These are phyloP conservation scores for Phaeosphaeriaceae sp. DNA, from an alignment of 2,329 filamentous ascomycete genomes.

Conservation along the genomic window DNA sequence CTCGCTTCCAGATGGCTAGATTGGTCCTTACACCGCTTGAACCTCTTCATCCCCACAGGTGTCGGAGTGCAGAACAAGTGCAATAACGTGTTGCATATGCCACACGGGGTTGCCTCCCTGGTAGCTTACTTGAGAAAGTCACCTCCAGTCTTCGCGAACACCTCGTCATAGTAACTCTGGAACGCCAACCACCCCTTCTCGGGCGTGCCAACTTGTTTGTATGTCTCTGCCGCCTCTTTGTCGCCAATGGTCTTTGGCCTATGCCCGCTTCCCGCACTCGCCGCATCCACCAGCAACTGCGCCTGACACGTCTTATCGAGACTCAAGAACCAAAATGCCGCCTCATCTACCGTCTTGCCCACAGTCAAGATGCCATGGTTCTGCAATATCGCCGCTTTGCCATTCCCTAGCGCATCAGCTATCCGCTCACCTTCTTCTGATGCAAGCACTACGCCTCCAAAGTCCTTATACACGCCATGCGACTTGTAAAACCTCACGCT, in stretches of 20 bases:
- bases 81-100: neutral
- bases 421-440: conserved; percentile 55
- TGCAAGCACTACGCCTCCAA: conserved; percentile 52
- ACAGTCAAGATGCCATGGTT: conserved; percentile 51
- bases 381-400: conserved; percentile 48
- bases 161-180: conserved; percentile 62
- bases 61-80: too few species aligned
- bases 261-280: conserved; percentile 44
- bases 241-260: conserved; percentile 52
- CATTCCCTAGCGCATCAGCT: conserved; percentile 44
- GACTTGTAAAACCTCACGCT: conserved; percentile 51
- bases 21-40: too few species aligned
- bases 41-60: too few species aligned
- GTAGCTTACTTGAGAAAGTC: conserved; percentile 52
- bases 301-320: conserved; percentile 56
- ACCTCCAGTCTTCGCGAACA: conserved; percentile 59
- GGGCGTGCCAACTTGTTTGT: conserved; percentile 53
- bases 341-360: conserved; percentile 52
- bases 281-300: conserved; percentile 54
- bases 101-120: neutral
- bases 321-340: conserved; percentile 55
- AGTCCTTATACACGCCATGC: conserved; percentile 51
- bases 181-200: conserved; percentile 63
- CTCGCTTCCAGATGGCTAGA: too few species aligned
- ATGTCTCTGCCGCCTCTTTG: conserved; percentile 49